phyloP scores from a whole-genome alignment of 2,329 filamentous ascomycete genomes.

The Beauveria medogensis region DNA sequence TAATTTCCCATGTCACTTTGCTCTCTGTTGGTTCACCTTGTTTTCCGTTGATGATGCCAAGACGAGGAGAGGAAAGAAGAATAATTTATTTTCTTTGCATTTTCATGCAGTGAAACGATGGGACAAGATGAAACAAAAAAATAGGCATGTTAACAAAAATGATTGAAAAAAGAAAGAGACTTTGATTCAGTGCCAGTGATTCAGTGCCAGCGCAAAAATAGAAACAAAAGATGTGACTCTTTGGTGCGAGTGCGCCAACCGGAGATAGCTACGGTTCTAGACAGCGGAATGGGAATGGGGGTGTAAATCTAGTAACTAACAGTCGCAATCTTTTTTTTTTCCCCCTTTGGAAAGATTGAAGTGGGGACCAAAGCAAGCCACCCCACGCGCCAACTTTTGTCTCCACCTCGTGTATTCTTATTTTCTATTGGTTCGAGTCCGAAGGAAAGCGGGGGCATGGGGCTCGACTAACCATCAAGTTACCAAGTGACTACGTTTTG shows the following conservation, averaged over 20 bases:
- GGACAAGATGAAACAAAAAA: too few relatives aligned
- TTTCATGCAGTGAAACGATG: too few relatives aligned
- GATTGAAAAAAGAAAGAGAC: neutral
- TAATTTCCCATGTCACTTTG: neutral
- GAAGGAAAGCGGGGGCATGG: too few relatives aligned
- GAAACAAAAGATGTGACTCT: neutral
- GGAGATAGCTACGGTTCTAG: neutral
- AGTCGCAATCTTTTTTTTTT: neutral
- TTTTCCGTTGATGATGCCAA: neutral
- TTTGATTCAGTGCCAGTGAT: neutral
- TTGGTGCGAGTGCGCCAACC: neutral
- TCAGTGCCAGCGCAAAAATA: neutral
- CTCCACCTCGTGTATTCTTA: too few relatives aligned
- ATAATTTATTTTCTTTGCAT: too few relatives aligned
- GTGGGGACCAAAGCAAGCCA: too few relatives aligned
- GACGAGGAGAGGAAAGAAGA: neutral
- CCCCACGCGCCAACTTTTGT: too few relatives aligned
- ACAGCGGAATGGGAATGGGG: neutral
- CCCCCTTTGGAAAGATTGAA: neutral
- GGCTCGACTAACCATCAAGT: too few relatives aligned
- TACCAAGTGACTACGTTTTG: too few relatives aligned
- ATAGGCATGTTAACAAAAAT: too few relatives aligned
- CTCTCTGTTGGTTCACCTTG: neutral
- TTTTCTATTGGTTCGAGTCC: too few relatives aligned
- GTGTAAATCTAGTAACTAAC: neutral